Conservation (phyloP, 75 land plant species). For the Isoetes taiwanensis region DNA sequence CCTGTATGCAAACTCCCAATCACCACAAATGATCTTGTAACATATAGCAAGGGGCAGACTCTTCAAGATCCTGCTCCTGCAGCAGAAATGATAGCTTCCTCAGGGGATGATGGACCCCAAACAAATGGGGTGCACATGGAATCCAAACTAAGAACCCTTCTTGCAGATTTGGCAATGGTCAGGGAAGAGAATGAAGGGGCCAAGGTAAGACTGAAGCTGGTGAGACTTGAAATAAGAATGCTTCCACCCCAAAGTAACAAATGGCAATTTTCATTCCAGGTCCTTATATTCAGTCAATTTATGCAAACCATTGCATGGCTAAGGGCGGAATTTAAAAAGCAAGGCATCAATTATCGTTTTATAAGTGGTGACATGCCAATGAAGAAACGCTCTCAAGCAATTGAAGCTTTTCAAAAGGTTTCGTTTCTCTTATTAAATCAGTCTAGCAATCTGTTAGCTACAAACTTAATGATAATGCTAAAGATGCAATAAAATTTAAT, state of each 20-base stretch:
- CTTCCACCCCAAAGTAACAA: no score
- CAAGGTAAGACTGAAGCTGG: conserved; percentile 16
- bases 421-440: no score
- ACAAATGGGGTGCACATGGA: conserved; percentile 25
- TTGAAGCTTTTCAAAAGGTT: conserved; percentile 37
- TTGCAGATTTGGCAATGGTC: conserved; percentile 25
- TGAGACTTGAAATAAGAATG: no score
- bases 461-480: neutral
- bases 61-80: conserved; percentile 9
- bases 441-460: no score
- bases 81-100: conserved; percentile 9
- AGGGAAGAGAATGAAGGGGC: conserved; percentile 28
- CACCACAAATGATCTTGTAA: conserved; percentile 18
- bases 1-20: conserved; percentile 21
- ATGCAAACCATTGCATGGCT: conserved; percentile 39
- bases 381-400: conserved; percentile 37
- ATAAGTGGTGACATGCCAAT: conserved; percentile 41
- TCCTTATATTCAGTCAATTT: conserved; percentile 36
- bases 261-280: no score
- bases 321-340: conserved; percentile 29
- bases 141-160: conserved; percentile 29
- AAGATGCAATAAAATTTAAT: no score
- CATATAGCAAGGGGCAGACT: conserved; percentile 8
- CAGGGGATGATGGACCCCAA: conserved; percentile 11
- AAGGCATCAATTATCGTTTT: conserved; percentile 32